These are phyloP conservation scores for Cenchrus fungigraminus DNA, from an alignment of 176 grass and related monocot species.

Conservation along the genomic window DNA sequence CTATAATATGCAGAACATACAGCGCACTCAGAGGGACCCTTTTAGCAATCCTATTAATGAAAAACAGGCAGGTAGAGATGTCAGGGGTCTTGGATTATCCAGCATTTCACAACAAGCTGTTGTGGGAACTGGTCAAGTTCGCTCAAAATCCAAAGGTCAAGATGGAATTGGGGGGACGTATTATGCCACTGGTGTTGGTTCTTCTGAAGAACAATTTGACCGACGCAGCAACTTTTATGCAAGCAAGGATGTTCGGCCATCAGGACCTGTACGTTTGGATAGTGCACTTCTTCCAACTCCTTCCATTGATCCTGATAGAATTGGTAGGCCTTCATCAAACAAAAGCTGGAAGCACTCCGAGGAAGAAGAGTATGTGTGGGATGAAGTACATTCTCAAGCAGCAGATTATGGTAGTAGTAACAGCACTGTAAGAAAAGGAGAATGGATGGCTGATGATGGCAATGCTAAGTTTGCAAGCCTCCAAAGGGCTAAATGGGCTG, in stretches of 20 bases:
- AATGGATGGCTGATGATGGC: slow-evolving; percentile 52
- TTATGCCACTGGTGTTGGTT: slow-evolving; percentile 36
- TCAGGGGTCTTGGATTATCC: slow-evolving; percentile 49
- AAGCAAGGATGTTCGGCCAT: slow-evolving; percentile 46
- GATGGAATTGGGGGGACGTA: slow-evolving; percentile 52
- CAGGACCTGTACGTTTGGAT: slow-evolving; percentile 53
- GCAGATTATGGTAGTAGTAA: slow-evolving; percentile 49
- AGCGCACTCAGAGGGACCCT: slow-evolving; percentile 51
- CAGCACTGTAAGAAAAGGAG: slow-evolving; percentile 60
- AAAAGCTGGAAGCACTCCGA: slow-evolving; percentile 94
- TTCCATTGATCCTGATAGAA: slow-evolving; percentile 53
- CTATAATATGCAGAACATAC: slow-evolving; percentile 40
- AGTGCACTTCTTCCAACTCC: slow-evolving; percentile 51
- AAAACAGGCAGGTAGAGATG: slow-evolving; percentile 56
- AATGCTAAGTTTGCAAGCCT: slow-evolving; percentile 53
- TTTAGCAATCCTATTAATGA: slow-evolving; percentile 55
- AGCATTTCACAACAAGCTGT: slow-evolving; percentile 49
- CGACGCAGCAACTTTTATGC: slow-evolving; percentile 54
- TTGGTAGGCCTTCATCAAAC: slow-evolving; percentile 53
- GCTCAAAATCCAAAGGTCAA: slow-evolving; percentile 53
- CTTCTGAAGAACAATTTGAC: slow-evolving; percentile 51
- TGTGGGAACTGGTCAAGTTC: slow-evolving; percentile 49
- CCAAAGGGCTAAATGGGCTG: slow-evolving; percentile 62
- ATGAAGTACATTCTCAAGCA: slow-evolving; percentile 62
- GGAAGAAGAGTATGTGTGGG: slow-evolving; percentile 98